Conservation (phyloP, 305 asterid genomes). For the Vinca major region DNA sequence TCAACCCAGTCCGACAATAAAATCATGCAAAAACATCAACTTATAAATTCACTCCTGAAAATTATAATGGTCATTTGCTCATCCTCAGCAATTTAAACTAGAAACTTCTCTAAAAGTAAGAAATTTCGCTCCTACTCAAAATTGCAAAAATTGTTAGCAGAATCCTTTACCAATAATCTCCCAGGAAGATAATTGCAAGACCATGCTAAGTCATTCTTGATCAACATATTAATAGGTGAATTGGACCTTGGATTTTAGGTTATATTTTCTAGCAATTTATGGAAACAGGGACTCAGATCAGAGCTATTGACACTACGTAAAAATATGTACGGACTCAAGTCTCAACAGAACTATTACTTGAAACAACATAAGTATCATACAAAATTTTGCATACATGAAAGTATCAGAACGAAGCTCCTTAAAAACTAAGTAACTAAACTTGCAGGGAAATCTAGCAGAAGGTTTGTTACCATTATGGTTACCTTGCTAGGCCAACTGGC, state of each 20-base stretch:
- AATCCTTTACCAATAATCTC: background rate
- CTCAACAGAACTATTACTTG: background rate
- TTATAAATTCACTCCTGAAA: too few species aligned
- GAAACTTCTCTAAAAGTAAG: too few species aligned
- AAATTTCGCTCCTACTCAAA: too few species aligned
- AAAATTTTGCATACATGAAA: background rate
- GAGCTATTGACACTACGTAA: background rate
- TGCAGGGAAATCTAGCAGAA: background rate
- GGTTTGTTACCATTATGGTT: background rate
- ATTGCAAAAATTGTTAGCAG: too few species aligned
- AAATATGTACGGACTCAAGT: background rate
- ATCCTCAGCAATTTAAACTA: too few species aligned
- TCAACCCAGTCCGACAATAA: background rate
- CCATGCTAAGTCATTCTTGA: background rate
- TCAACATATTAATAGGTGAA: background rate
- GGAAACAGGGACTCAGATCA: background rate
- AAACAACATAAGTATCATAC: background rate
- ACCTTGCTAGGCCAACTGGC: constrained; percentile 20
- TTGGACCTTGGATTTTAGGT: background rate
- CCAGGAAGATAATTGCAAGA: background rate
- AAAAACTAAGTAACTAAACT: background rate
- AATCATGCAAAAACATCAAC: background rate
- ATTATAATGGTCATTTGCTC: too few species aligned
- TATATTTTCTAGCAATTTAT: background rate
- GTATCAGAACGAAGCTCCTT: background rate